Evolutionary conservation across 306 rosid genomes (phyloP).

Genomic region (Abrus pulchellus): DNA sequence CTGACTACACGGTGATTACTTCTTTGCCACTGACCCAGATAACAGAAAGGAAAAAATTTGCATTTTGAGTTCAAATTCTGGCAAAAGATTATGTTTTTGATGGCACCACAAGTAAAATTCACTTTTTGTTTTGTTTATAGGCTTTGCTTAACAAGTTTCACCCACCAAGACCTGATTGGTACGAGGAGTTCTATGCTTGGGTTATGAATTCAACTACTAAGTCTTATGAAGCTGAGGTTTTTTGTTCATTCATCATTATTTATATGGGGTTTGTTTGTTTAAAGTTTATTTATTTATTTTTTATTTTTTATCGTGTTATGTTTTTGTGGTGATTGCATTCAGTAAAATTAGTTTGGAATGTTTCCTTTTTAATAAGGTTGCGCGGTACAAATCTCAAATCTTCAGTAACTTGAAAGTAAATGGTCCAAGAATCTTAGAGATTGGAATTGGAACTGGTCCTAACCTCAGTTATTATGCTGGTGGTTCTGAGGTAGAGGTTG

Average conservation of each 20-base stretch:
- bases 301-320: background rate
- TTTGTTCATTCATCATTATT: conserved; percentile 24
- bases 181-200: conserved; percentile 78
- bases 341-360: conserved; percentile 1
- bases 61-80: conserved; percentile 19
- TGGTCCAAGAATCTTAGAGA: conserved; percentile 75
- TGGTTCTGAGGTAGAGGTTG: conserved; percentile 60
- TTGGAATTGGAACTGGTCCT: conserved; percentile 92
- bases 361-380: conserved; percentile 63
- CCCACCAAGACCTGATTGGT: conserved; percentile 86
- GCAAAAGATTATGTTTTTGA: conserved; percentile 7
- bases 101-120: background rate
- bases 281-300: background rate
- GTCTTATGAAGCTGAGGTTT: conserved; percentile 79
- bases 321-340: background rate
- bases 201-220: conserved; percentile 56
- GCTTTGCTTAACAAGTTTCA: conserved; percentile 64
- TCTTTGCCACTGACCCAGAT: background rate
- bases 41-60: conserved; percentile 5
- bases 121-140: conserved; percentile 39
- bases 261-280: conserved; percentile 21
- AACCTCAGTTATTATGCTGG: conserved; percentile 75
- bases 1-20: conserved; percentile 65
- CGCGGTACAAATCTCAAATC: conserved; percentile 71
- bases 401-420: conserved; percentile 75